phyloP scores from a whole-genome alignment of 768 basidiomycete species.

The Cystobasidium ongulense region DNA sequence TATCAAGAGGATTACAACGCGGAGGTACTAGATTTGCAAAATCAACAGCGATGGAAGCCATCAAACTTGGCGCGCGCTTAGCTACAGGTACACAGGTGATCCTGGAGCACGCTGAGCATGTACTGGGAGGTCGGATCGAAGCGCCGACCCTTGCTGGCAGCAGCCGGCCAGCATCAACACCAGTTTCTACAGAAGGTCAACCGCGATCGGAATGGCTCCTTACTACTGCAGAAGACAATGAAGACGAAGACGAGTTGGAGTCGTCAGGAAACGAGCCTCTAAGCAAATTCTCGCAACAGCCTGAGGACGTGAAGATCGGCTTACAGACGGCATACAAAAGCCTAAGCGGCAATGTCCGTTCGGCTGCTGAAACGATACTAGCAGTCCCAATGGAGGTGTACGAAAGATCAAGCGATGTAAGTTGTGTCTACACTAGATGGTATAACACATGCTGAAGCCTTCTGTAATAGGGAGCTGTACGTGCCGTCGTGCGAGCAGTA shows the following conservation, averaged over 20 bases:
- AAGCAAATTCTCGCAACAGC: constrained; percentile 89
- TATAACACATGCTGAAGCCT: constrained; percentile 2
- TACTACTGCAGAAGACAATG: background rate
- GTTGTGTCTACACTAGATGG: constrained; percentile 49
- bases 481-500: constrained; percentile 89
- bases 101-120: constrained; percentile 83
- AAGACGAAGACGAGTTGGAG: background rate
- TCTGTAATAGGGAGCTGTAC: constrained; percentile 66
- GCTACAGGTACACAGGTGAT: constrained; percentile 98
- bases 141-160: constrained; percentile 54
- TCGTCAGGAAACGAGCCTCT: constrained; percentile 23
- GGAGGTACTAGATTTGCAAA: constrained; percentile 87
- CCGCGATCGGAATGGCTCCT: background rate
- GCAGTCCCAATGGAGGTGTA: constrained; percentile 99
- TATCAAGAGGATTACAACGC: constrained; percentile 85
- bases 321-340: constrained; percentile 86
- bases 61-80: constrained; percentile 83
- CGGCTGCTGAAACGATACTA: constrained; percentile 94
- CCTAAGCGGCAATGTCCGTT: constrained; percentile 72
- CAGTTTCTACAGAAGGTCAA: constrained; percentile 42
- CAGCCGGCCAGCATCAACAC: constrained; percentile 50
- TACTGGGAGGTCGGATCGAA: constrained; percentile 62
- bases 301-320: constrained; percentile 71
- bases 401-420: constrained; percentile 77
- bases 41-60: constrained; percentile 88